These are phyloP conservation scores for Pestalotiopsis sp. DNA, from an alignment of 2,329 filamentous ascomycete species.

Conservation along the genomic window DNA sequence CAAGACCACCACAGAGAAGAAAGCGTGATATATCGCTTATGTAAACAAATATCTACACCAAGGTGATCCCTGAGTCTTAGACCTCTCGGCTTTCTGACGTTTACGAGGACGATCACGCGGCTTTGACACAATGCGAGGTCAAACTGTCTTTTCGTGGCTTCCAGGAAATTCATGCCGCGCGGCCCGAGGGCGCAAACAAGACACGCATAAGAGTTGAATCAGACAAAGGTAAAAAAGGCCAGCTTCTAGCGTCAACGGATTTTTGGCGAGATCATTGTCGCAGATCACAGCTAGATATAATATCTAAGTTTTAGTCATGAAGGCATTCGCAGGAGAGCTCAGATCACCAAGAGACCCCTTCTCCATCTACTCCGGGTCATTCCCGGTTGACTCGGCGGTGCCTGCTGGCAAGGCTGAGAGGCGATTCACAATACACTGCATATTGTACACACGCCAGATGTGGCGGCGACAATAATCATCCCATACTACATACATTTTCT, in stretches of 20 bases:
- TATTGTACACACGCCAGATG: neutral
- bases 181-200: neutral
- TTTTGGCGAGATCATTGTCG: neutral
- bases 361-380: neutral
- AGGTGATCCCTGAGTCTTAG: neutral
- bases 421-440: too few relatives aligned
- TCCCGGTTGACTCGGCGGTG: neutral
- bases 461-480: neutral
- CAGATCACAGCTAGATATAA: neutral
- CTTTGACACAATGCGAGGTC: neutral
- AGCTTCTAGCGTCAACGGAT: neutral
- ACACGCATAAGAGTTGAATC: neutral
- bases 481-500: neutral
- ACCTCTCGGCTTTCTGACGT: neutral
- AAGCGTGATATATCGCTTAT: neutral
- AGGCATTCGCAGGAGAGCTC: neutral
- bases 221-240: neutral
- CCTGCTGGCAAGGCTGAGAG: neutral
- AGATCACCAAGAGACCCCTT: neutral
- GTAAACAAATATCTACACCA: neutral
- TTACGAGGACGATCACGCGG: neutral
- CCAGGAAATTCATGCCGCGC: neutral
- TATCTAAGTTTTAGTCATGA: neutral
- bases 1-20: neutral
- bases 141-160: neutral